Evolutionary conservation across 371 early-diverging fungal genomes (phyloP), one percentile per base, ranked within the genome.

Genomic region (Mucor irregularis): DNA sequence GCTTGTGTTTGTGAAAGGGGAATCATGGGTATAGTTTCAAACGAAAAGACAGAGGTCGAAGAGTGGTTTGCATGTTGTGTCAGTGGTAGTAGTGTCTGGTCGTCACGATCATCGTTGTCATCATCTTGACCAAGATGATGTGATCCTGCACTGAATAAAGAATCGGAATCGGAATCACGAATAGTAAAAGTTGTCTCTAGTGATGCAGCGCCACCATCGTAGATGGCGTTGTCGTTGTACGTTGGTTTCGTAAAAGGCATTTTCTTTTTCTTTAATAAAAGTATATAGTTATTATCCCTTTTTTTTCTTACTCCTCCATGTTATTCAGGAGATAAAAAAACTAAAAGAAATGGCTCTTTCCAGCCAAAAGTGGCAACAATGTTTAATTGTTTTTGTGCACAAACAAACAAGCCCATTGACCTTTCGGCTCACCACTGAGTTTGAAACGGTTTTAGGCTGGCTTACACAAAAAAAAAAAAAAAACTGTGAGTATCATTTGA

Each of bases 11-110:
- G 56, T 21, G 81, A 68, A 34, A 82, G 56, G 9, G 74, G 74
- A 13, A 79, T 74, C 76, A 76, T 79, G 26, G 79, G 76, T 49
- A 84, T 84, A 17, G 82, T 68, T 58, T 84, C 85, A 51, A 82
- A 80, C 3, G 81, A 74, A 21, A 81, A 82, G 1, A 82, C 61
- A 9, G 72, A 72, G 13, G 64, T 45, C 0, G 68, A 45, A 0
- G 74, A 74, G 14, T 47, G 44, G 24, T 72, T 70, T 7, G 54
- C 38, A 39, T 74, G 75, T 21, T 66, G 74, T 6, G 73, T 61
- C 2, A 58, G 25, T 5, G 77, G 71, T 22, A 78, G 43, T 10
- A 74, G 63, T 0, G 67, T 69, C 46, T 73, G 73, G 25, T 57
- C 51, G 17, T 35, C 30, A 24, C 57, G 39, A 39, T 73, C 72